These are phyloP conservation scores for Isatis tinctoria DNA, from an alignment of 345 rosid species.

Conservation along the genomic window DNA sequence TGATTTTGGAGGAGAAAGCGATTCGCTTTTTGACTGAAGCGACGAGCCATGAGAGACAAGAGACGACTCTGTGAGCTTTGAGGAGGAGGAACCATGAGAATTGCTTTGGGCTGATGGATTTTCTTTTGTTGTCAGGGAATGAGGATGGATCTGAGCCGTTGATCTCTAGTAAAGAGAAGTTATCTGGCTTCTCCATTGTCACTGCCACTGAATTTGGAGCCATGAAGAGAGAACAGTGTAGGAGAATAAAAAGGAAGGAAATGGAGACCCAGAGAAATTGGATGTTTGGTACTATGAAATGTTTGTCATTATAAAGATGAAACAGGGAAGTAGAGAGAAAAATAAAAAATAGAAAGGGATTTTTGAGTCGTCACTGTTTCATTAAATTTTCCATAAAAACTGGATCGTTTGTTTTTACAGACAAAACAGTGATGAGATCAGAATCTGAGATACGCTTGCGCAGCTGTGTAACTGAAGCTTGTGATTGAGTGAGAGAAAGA, in stretches of 20 bases:
- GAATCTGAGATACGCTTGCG: conserved; percentile 23
- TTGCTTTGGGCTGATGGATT: conserved; percentile 67
- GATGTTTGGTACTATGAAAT: conserved; percentile 7
- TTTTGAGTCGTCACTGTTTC: conserved; percentile 19
- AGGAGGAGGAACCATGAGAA: conserved; percentile 77
- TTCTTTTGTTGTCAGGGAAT: conserved; percentile 66
- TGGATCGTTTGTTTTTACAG: conserved; percentile 30
- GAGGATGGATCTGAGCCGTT: conserved; percentile 52
- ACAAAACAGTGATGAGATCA: conserved; percentile 25
- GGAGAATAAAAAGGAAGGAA: not conserved
- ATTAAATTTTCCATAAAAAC: conserved; percentile 27
- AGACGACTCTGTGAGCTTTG: conserved; percentile 54
- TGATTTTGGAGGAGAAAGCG: conserved; percentile 33
- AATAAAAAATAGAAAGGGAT: not conserved
- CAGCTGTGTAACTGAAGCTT: conserved; percentile 27
- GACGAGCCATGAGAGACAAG: conserved; percentile 53
- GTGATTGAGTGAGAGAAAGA: conserved; percentile 13
- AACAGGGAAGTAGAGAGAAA: not conserved
- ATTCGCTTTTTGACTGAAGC: conserved; percentile 60
- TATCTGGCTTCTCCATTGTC: conserved; percentile 75
- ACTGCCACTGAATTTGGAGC: conserved; percentile 75
- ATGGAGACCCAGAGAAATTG: not conserved
- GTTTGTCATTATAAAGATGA: conserved; percentile 25
- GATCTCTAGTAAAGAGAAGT: conserved; percentile 55
- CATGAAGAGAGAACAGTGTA: conserved; percentile 35